A percentile compares a stretch with the other conserved stretches of the same genome.
Conservation (phyloP, 1,284 basidiomycete species). For the Retiboletus flavoniger region DNA sequence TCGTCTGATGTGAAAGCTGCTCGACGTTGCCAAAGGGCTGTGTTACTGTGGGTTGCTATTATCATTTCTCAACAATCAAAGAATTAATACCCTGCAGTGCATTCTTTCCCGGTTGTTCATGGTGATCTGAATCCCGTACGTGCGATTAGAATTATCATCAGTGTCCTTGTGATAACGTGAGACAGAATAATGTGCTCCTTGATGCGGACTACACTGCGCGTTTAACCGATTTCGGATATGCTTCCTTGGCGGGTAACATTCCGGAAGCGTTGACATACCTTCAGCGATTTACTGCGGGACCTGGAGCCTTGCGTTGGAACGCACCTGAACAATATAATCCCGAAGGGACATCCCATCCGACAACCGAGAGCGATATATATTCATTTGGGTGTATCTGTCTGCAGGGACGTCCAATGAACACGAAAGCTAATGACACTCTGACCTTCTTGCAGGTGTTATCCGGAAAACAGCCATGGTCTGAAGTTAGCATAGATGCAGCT, state of each 20-base stretch:
- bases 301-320: background rate
- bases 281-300: no score
- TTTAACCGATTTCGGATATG: background rate
- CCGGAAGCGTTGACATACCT: background rate
- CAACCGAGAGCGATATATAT: background rate
- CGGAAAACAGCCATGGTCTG: no score
- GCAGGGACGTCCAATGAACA: background rate
- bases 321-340: background rate
- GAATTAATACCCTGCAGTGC: background rate
- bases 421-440: background rate
- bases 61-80: background rate
- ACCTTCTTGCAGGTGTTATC: background rate
- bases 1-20: no score
- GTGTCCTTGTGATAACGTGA: background rate
- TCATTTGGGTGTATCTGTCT: background rate
- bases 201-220: no score
- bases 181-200: background rate
- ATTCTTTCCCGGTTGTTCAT: background rate
- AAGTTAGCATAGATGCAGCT: background rate
- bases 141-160: background rate
- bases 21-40: no score
- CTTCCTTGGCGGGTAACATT: background rate
- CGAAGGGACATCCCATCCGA: background rate
- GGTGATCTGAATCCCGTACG: no score
- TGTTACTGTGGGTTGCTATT: no score